A percentile compares a stretch with the other conserved stretches of the same genome.
These are phyloP conservation scores for Pythium aristosporum DNA, from an alignment of 352 stramenopile species.

Conservation along the genomic window DNA sequence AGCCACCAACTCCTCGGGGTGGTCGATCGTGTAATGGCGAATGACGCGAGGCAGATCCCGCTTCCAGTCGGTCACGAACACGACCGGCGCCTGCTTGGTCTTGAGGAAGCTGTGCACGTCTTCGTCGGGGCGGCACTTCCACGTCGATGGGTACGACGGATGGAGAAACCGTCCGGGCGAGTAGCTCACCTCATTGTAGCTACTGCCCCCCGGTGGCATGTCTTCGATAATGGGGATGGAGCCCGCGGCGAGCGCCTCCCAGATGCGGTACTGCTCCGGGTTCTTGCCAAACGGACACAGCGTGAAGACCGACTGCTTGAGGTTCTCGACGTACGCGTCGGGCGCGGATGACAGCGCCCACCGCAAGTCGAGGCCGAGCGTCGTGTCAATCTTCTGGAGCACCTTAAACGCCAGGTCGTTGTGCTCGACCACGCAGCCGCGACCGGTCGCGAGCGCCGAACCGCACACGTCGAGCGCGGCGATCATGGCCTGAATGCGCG, in stretches of 20 bases:
- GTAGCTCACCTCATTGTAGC: not conserved
- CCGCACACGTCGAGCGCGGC: constrained; percentile 44
- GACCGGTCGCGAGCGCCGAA: not conserved
- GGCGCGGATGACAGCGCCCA: constrained; percentile 52
- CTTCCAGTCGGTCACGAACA: constrained; percentile 62
- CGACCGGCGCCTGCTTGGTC: constrained; percentile 46
- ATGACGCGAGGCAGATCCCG: constrained; percentile 46
- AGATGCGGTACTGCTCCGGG: constrained; percentile 68
- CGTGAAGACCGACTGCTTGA: constrained; percentile 63
- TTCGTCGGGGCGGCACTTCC: constrained; percentile 45
- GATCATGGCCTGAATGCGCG: constrained; percentile 59
- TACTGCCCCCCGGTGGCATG: constrained; percentile 23
- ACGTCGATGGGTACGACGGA: constrained; percentile 55
- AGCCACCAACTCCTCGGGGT: constrained; percentile 32
- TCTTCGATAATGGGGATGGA: constrained; percentile 71
- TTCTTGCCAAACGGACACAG: constrained; percentile 65
- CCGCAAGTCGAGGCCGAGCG: constrained; percentile 40
- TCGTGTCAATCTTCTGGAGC: constrained; percentile 48
- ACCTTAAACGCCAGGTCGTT: constrained; percentile 62
- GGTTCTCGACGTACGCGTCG: constrained; percentile 45
- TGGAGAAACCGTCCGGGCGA: constrained; percentile 55
- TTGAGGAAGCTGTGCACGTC: constrained; percentile 57
- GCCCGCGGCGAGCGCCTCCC: constrained; percentile 57
- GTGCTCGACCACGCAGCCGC: constrained; percentile 49
- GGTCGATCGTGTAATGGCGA: constrained; percentile 26